Base-by-base conservation (phyloP, 2,329 filamentous ascomycete species). In the Xylaria sp. region DNA sequence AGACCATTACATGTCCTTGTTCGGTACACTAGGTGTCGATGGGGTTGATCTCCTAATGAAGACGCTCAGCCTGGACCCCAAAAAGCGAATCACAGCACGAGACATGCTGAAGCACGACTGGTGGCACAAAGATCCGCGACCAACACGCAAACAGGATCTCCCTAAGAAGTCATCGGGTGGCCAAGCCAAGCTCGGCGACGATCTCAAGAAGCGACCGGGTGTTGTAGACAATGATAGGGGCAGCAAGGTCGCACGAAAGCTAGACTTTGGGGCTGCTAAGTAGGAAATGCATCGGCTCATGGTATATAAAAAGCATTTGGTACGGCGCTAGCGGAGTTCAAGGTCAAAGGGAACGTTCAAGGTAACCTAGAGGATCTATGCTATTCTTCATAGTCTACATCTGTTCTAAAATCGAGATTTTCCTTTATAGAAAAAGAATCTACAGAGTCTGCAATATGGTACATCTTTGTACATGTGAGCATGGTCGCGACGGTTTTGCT, bases 21-120 rank as follows among this genome's bases (percentile, higher is more conserved):
- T 99, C 73, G 88, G 91, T 58, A 90, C 91, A 11, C 87, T 94
- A 9, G 95, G 94, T 21, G 79, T 87, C 9, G 86, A 92, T 53
- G 95, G 95, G 45, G 92, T 96, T 31, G 94, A 98, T 75, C 79
- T 99, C 63, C 82, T 99, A 53, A 92, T 95, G 83, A 87, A 87
- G 69, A 96, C 96, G 78, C 83, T 97, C 64, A 84, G 86, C 12
- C 84, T 98, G 65, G 92, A 99, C 78, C 95, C 95, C n/a, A 86
- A 88, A 73, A 92, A 90, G 77, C 84, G 95, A 61, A 89, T 92
- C 71, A 92, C 89, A 0, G 92, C 94, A 0, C 82, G 85, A 37
- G 86, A 91, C 66, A 89, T 95, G 75, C 83, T 99, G 58, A 83
- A 88, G 74, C 94, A 98, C 75, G 80, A 84, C 50, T 99, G 92